A percentile compares a stretch with the other conserved stretches of the same genome.
These are phyloP conservation scores for Cutaneotrichosporon arboriforme DNA, from an alignment of 1,284 basidiomycete genomes.

Conservation along the genomic window DNA sequence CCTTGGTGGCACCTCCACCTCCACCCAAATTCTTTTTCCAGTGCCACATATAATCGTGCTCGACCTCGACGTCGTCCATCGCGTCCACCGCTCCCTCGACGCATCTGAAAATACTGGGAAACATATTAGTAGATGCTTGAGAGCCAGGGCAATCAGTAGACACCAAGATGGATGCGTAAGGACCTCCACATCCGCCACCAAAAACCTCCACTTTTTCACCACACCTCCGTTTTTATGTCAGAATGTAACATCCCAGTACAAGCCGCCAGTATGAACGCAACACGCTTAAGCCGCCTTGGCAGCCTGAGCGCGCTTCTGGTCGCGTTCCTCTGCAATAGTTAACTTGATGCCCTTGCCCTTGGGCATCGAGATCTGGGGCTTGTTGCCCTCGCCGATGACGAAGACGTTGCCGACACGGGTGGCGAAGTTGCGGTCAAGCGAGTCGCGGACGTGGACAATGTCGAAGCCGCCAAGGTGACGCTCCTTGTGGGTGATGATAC, in stretches of 20 bases:
- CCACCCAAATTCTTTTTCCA: too few species aligned
- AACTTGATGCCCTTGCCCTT: conserved; percentile 98
- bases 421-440: conserved; percentile 89
- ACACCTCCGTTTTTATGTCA: too few species aligned
- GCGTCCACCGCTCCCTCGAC: too few species aligned
- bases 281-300: conserved; percentile 1
- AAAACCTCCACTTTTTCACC: too few species aligned
- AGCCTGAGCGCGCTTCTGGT: conserved; percentile 1
- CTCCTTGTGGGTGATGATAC: conserved; percentile 92
- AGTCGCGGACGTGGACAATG: conserved; percentile 95
- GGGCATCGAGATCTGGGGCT: conserved; percentile 95
- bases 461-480: conserved; percentile 97
- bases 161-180: too few species aligned
- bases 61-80: too few species aligned
- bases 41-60: too few species aligned
- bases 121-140: too few species aligned
- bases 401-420: conserved; percentile 97
- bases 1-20: too few species aligned
- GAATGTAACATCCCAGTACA: conserved; percentile 6
- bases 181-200: too few species aligned
- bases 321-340: conserved; percentile 8
- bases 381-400: conserved; percentile 89
- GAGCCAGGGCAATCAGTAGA: too few species aligned
- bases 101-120: too few species aligned
- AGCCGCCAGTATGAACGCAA: background rate